A percentile compares a stretch with the other conserved stretches of the same genome.
These are phyloP conservation scores for Gymnopilus dilepis DNA, from an alignment of 768 basidiomycete species.

Conservation along the genomic window DNA sequence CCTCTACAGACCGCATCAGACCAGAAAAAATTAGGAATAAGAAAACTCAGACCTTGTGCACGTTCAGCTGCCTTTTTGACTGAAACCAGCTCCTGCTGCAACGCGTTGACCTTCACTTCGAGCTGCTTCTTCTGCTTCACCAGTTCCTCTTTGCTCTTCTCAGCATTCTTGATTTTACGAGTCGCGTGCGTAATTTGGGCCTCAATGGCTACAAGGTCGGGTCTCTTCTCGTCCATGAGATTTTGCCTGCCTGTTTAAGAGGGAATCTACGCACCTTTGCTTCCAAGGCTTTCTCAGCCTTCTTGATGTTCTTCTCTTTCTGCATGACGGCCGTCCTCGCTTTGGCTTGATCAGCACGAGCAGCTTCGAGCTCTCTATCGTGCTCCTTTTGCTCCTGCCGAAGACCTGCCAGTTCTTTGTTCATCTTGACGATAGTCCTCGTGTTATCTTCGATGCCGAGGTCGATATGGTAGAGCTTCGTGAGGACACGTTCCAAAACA, in stretches of 20 bases:
- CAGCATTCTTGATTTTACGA: constrained; percentile 77
- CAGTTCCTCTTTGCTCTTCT: constrained; percentile 66
- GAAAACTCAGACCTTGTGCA: constrained; percentile 68
- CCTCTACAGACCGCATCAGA: constrained; percentile 51
- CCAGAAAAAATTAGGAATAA: background rate
- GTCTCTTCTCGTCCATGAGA: constrained; percentile 57
- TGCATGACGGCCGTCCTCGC: constrained; percentile 76
- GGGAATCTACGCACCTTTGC: constrained; percentile 60
- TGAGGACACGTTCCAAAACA: constrained; percentile 81
- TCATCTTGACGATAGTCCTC: constrained; percentile 71
- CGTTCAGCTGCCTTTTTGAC: constrained; percentile 74
- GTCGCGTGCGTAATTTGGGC: constrained; percentile 88
- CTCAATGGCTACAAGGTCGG: constrained; percentile 82
- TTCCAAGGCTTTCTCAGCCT: constrained; percentile 88
- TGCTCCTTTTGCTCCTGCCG: constrained; percentile 72
- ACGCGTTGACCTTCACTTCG: constrained; percentile 53
- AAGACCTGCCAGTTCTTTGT: constrained; percentile 69
- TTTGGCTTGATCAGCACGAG: constrained; percentile 81
- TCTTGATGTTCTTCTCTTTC: constrained; percentile 88
- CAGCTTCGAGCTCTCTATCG: constrained; percentile 73
- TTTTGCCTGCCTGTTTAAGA: background rate
- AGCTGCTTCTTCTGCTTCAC: constrained; percentile 53
- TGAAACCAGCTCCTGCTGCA: constrained; percentile 68
- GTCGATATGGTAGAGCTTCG: constrained; percentile 91
- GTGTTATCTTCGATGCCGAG: constrained; percentile 77